Percentiles rank a stretch among this genome's conserved stretches.
These are phyloP conservation scores for Ormosia semicastrata DNA, from an alignment of 306 rosid species.

Conservation along the genomic window DNA sequence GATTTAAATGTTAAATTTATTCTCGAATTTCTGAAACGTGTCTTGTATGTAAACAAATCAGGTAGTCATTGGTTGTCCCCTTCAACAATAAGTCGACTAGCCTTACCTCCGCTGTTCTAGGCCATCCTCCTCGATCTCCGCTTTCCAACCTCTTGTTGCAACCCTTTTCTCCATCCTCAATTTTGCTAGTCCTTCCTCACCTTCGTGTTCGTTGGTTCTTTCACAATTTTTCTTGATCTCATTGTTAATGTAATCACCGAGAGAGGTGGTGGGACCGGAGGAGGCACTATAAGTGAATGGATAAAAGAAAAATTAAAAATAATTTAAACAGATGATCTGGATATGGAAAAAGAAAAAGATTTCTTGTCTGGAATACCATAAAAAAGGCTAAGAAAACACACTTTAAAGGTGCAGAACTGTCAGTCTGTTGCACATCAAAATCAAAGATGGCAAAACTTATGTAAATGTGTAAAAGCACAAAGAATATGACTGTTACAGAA, in stretches of 20 bases:
- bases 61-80: too few relatives aligned
- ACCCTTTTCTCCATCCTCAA: not conserved
- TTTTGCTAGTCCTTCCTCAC: not conserved
- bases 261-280: constrained; percentile 60
- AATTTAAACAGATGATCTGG: not conserved
- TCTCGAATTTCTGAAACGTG: too few relatives aligned
- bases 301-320: constrained; percentile 18
- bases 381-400: not conserved
- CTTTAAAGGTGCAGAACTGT: not conserved
- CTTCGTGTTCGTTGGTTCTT: too few relatives aligned
- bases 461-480: not conserved
- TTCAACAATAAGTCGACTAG: too few relatives aligned
- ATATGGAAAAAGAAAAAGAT: not conserved
- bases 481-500: not conserved
- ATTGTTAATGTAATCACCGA: constrained; percentile 25
- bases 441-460: not conserved
- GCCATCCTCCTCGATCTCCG: not conserved
- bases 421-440: not conserved
- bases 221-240: not conserved
- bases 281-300: constrained; percentile 58
- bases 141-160: not conserved
- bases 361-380: not conserved
- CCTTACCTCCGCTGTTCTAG: not conserved
- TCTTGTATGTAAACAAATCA: too few relatives aligned
- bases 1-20: too few relatives aligned